phyloP scores from a whole-genome alignment of 2,329 filamentous ascomycete species.

The Fusarium armeniacum region DNA sequence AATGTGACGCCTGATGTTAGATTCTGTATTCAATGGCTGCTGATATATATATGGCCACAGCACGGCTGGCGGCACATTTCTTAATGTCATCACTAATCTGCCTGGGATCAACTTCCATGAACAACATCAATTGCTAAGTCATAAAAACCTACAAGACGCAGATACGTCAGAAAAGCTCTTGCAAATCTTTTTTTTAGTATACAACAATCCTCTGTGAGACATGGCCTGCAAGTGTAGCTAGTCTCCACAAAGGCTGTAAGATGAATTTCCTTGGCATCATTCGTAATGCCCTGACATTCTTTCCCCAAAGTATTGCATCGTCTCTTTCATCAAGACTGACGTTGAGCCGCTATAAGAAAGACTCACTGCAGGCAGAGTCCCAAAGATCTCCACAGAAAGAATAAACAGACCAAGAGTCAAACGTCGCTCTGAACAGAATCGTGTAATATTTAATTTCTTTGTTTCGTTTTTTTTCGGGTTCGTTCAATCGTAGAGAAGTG shows the following conservation, averaged over 20 bases:
- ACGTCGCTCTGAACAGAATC: slow-evolving; percentile 36
- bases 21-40: background rate
- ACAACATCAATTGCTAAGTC: slow-evolving; percentile 42
- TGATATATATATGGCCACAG: background rate
- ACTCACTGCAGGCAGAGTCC: slow-evolving; percentile 13
- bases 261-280: slow-evolving; percentile 24
- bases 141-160: slow-evolving; percentile 35
- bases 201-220: slow-evolving; percentile 37
- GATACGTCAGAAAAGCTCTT: slow-evolving; percentile 19
- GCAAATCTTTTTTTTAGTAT: slow-evolving; percentile 42
- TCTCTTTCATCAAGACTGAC: slow-evolving; percentile 22
- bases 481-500: slow-evolving; percentile 49
- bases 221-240: slow-evolving; percentile 27
- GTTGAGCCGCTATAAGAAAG: slow-evolving; percentile 8
- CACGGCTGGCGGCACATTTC: background rate
- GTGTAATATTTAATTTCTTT: slow-evolving; percentile 39
- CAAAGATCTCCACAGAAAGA: slow-evolving; percentile 35
- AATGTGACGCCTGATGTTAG: background rate
- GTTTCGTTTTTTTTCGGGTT: slow-evolving; percentile 38
- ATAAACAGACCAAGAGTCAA: slow-evolving; percentile 34
- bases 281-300: slow-evolving; percentile 24
- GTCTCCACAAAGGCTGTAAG: slow-evolving; percentile 6
- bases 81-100: background rate
- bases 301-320: slow-evolving; percentile 25
- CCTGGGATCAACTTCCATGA: slow-evolving; percentile 8